Evolutionary conservation across 192 early-diverging fungal genomes (phyloP), one percentile per base, ranked within the genome.

Genomic region (Oehlia diaphana): DNA sequence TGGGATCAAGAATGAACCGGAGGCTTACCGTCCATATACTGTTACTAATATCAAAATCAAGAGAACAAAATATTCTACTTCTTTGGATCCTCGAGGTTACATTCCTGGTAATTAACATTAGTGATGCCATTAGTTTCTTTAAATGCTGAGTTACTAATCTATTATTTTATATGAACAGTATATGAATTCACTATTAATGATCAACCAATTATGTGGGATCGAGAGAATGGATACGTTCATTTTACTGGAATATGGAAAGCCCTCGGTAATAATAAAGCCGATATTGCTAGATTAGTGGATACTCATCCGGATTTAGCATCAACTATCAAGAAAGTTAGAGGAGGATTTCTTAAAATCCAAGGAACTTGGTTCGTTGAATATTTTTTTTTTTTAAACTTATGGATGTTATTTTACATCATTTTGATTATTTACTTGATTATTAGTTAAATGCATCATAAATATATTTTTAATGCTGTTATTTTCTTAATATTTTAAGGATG

Each of bases 181-280:
- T 91, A 87, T 77, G 89, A 90, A 82, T 90, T 88, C 80, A 84
- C 81, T 47, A 83, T 89, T 66, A 88, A 89, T 67, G 82, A 84
- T 10, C 87, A 88, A 64, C 88, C 89, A 42, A 89, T 90, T 42
- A 90, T 90, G 89, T 90, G 89, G 89, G 89, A 90, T 79, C 83
- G 87, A 82, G 88, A 90, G 78, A 86, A 86, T 49, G 84, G 87
- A 7, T 90, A 89, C 73, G 89, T 90, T 42, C 87, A 89, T 77
- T 90, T 89, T 33, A 89, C 88, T 10, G 89, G 89, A 35, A 89
- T 90, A 50, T 89, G 89, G 88, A 89, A 90, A 81, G 84, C 89
- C 13, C 81, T 89, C 10, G 87, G 88, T 10, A 89, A 89, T 68
- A 87, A 87, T 23, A 90, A 89, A 63, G 84, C 89, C 6, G 88